Evolutionary conservation across 2,329 filamentous ascomycete species (phyloP), one percentile per base, ranked within the genome.

Genomic region (Sporothrix schenckii): DNA sequence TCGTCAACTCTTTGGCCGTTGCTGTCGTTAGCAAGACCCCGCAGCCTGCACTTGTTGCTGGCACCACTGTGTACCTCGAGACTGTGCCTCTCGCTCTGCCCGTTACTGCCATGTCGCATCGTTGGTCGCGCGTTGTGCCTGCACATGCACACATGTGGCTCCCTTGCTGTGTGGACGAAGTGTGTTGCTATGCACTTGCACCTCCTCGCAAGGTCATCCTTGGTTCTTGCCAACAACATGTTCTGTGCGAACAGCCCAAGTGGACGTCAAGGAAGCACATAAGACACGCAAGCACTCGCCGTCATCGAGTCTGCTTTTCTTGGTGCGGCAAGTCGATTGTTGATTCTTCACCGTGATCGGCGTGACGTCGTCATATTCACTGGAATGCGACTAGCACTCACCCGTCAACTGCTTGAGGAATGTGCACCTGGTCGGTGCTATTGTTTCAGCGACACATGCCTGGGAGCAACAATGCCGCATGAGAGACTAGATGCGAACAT

Each of bases 401-500:
- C 21, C 47, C 27, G 27, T 24, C 52, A 30, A 30, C 50, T 47
- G 30, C 3, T 11, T 16, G 52, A 58, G 53, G 41, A 68, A 60
- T 68, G 66, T 27, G 39, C 44, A 27, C 13, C 10, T 54, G 41
- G 41, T 4, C 9, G 10, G 41, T 14, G 39, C 52, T 54, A 24
- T n/a, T 68, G 66, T 68, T 58, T 68, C 53, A 60, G 24, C 39
- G n/a, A 39, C 53, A 34, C 16, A 50, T 58, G 66, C 24, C 63
- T 34, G 2, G 27, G 21, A 9, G 21, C n/a, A 27, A 27, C 21
- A 47, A 47, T 47, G 58, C 21, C 39, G 58, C 58, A 27, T 4
- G n/a, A 10, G 21, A 16, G 34, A 11, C 10, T n/a, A n/a, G 34
- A 14, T 44, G 56, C 5, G 56, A 61, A n/a, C 10, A n/a, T 39